Percentiles rank a stretch among this genome's conserved stretches.
Evolutionary conservation across 2,329 filamentous ascomycete genomes (phyloP).

Genomic region (Didymella arachidicola): DNA sequence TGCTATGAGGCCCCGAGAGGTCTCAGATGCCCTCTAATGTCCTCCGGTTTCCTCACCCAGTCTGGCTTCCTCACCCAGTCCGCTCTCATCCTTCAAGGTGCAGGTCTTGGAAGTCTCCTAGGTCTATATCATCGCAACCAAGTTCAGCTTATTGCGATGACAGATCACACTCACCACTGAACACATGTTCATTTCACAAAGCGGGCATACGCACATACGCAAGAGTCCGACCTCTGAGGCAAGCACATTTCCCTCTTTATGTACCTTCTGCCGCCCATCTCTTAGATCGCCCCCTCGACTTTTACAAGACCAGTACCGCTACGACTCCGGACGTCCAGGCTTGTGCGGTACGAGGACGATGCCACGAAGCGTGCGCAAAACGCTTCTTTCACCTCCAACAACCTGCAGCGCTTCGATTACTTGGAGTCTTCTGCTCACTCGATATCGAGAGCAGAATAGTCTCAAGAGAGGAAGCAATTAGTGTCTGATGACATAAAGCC

Average conservation of each 20-base stretch:
- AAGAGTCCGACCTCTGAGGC: background rate
- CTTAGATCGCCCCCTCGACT: background rate
- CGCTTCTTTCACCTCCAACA: background rate
- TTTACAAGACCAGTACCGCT: background rate
- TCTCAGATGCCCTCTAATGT: background rate
- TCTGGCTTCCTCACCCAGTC: background rate
- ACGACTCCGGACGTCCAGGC: background rate
- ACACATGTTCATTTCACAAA: background rate
- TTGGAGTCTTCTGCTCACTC: background rate
- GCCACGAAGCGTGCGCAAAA: background rate
- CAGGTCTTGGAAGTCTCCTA: background rate
- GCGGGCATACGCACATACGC: background rate
- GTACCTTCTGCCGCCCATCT: background rate
- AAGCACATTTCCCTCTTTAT: background rate
- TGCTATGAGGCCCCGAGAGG: background rate
- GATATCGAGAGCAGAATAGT: background rate
- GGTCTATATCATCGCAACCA: background rate
- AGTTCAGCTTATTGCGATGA: background rate
- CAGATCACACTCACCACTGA: background rate
- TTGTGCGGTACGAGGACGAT: background rate
- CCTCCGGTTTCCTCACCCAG: background rate
- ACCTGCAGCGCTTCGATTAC: background rate
- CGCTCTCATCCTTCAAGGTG: background rate
- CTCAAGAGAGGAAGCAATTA: background rate
- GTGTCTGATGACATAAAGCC: background rate